Percentiles rank a stretch among this genome's conserved stretches.
Conservation (phyloP, 768 basidiomycete genomes). For the Suillus subalutaceus region DNA sequence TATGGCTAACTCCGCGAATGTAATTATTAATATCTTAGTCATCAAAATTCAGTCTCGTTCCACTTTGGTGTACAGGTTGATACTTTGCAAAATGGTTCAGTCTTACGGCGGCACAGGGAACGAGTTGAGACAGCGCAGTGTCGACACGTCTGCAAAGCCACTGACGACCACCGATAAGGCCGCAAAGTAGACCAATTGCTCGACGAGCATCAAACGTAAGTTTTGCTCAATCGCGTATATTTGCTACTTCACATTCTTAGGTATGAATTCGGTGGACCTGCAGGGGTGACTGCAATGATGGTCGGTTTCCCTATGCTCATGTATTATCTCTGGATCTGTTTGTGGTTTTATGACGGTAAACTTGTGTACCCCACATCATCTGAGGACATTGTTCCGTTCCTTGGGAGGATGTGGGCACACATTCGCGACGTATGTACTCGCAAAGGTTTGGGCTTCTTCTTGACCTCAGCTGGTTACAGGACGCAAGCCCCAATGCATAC, state of each 20-base stretch:
- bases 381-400: slow-evolving; percentile 76
- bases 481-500: slow-evolving; percentile 87
- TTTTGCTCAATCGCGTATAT: slow-evolving; percentile 6
- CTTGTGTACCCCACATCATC: slow-evolving; percentile 69
- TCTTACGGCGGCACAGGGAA: slow-evolving; percentile 27
- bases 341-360: slow-evolving; percentile 93
- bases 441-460: background rate
- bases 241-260: slow-evolving; percentile 40
- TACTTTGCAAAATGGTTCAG: slow-evolving; percentile 27
- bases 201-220: slow-evolving; percentile 68
- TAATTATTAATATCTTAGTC: background rate
- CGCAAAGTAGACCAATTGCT: slow-evolving; percentile 72
- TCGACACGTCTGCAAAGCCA: slow-evolving; percentile 21
- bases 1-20: slow-evolving; percentile 15
- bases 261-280: slow-evolving; percentile 96
- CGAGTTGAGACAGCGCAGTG: slow-evolving; percentile 35
- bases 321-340: slow-evolving; percentile 99
- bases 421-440: slow-evolving; percentile 63
- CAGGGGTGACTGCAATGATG: slow-evolving; percentile 93
- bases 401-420: slow-evolving; percentile 84
- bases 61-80: slow-evolving; percentile 12
- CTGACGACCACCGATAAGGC: slow-evolving; percentile 63
- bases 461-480: slow-evolving; percentile 46
- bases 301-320: slow-evolving; percentile 90
- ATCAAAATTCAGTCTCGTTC: slow-evolving; percentile 14